Conservation (phyloP, 2,329 filamentous ascomycete species). For the Ascochyta pisi region DNA sequence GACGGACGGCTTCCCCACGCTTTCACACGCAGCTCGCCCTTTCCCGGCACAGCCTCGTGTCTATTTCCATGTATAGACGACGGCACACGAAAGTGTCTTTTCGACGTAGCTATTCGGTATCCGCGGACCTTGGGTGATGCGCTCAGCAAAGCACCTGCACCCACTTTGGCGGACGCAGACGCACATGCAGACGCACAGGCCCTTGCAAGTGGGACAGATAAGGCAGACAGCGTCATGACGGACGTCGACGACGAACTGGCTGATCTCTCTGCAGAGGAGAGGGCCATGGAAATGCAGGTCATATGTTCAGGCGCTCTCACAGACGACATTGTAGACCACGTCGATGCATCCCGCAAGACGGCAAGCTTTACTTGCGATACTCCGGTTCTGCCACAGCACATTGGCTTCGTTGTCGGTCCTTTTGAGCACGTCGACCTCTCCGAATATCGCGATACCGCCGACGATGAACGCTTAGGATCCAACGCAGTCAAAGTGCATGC, state of each 20-base stretch:
- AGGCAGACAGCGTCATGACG: slow-evolving; percentile 43
- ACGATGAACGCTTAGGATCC: slow-evolving; percentile 87
- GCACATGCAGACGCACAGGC: slow-evolving; percentile 23
- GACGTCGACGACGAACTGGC: slow-evolving; percentile 49
- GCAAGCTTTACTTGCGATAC: slow-evolving; percentile 77
- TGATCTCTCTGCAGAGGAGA: slow-evolving; percentile 75
- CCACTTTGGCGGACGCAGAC: slow-evolving; percentile 23
- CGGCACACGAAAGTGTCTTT: slow-evolving; percentile 78
- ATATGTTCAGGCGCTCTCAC: slow-evolving; percentile 89
- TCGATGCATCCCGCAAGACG: slow-evolving; percentile 82
- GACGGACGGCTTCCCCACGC: slow-evolving; percentile 88
- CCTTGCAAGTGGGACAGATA: slow-evolving; percentile 30
- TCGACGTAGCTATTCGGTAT: slow-evolving; percentile 87
- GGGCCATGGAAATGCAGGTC: slow-evolving; percentile 84
- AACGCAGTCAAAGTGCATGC: slow-evolving; percentile 89
- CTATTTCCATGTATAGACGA: slow-evolving; percentile 96
- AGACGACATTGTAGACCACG: slow-evolving; percentile 79
- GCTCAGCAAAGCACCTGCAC: slow-evolving; percentile 51
- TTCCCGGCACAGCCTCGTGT: slow-evolving; percentile 79
- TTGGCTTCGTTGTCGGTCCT: slow-evolving; percentile 92
- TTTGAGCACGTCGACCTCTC: slow-evolving; percentile 93
- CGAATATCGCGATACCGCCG: slow-evolving; percentile 86
- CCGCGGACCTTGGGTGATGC: slow-evolving; percentile 85
- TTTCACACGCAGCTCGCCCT: slow-evolving; percentile 82
- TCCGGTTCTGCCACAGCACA: slow-evolving; percentile 81